phyloP scores from a whole-genome alignment of 2,329 filamentous ascomycete species.

The Fusarium chlamydosporum region DNA sequence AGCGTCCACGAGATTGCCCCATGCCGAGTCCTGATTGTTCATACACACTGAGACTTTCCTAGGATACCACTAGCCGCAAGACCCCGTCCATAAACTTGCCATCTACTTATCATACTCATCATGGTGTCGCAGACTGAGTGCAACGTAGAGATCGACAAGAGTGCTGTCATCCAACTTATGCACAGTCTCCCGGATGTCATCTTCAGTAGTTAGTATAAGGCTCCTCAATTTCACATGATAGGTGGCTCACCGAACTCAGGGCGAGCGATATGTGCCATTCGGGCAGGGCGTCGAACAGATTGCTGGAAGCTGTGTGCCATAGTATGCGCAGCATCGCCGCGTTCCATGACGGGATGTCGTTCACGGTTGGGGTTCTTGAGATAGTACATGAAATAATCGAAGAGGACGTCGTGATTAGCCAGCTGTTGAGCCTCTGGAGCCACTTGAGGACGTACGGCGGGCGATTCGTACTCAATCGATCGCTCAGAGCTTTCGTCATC shows the following conservation, averaged over 20 bases:
- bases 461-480: not conserved
- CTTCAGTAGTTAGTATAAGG: not conserved
- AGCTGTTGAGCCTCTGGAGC: not conserved
- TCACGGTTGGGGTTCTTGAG: not conserved
- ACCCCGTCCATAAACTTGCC: too few species aligned
- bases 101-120: too few species aligned
- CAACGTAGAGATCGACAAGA: not conserved
- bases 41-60: too few species aligned
- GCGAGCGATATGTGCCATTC: not conserved
- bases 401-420: not conserved
- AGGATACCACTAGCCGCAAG: too few species aligned
- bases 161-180: rapidly evolving
- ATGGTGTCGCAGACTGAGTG: not conserved
- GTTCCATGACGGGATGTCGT: not conserved
- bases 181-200: not conserved
- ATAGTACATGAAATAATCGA: not conserved
- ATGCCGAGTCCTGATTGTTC: too few species aligned
- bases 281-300: rapidly evolving
- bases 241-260: not conserved
- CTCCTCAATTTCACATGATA: not conserved
- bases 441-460: too few species aligned
- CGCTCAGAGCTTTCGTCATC: not conserved
- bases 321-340: too few species aligned
- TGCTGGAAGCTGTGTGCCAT: not conserved
- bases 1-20: too few species aligned